Evolutionary conservation across 1,139 yeast species (phyloP), one percentile per base, ranked within the genome.

Genomic region (Hansenula sp.): DNA sequence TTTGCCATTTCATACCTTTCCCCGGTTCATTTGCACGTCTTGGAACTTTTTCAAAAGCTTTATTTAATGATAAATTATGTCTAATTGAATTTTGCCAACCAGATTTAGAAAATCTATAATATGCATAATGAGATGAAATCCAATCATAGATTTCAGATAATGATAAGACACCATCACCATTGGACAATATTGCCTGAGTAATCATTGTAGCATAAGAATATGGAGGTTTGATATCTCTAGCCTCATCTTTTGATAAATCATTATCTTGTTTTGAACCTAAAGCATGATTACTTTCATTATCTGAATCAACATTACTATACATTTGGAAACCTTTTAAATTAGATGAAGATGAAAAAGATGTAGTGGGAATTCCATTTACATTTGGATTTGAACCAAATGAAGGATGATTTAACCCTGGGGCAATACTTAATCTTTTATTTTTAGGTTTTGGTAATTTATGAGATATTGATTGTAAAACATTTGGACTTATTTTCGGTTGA

Each of bases 1-100:
- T 91, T 67, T 90, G 95, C 99, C 99, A 93, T 67, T 93, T 93
- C 96, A 93, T 93, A 51, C 99, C 99, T 65, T 93, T 93, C 28
- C 99, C 99, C 0, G 99, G 97, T 66, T 93, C 98, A 63, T 89
- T 86, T 17, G 96, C 93, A 62, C 88, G 80, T 59, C 99, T 76
- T 24, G 99, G 96, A 24, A 91, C 97, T 67, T 93, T 93, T 60
- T 91, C 98, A 61, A 87, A 87, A 10, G 95, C 93, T 62, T 87
- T 87, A 63, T 86, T 87, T 44, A 87, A 68, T 24, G 94, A 84
- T 44, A 89, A 69, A 54, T 89, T 86, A 63, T 88, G 96, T 48
- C 96, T 82, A 52, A 88, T 88, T 27, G 95, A 86, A 63, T 88
- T 87, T 63, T 88, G 96, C 96, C 93, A 84, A 40, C 99, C 99